Evolutionary conservation across 345 rosid species (phyloP).

Genomic region (Kandelia obovata): DNA sequence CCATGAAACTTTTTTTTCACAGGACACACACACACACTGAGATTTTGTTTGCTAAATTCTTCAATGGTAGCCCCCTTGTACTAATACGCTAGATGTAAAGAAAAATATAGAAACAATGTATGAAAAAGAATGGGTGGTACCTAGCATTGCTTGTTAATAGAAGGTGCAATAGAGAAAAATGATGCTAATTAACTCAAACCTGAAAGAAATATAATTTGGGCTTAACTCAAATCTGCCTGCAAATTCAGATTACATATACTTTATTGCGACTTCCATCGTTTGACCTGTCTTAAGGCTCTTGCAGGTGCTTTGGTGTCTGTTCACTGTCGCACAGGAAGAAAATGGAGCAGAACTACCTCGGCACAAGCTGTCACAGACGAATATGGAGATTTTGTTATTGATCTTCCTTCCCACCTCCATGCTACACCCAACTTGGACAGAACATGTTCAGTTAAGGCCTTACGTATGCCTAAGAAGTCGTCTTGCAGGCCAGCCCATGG

Average conservation of each 20-base stretch:
- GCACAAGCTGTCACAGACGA: conserved; percentile 35
- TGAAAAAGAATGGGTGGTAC: too few relatives aligned
- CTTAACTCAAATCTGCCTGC: too few relatives aligned
- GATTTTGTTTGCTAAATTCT: too few relatives aligned
- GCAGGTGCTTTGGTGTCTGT: conserved; percentile 44
- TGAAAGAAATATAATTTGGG: too few relatives aligned
- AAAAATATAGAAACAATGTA: too few relatives aligned
- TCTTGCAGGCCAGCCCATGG: conserved; percentile 30
- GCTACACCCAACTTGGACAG: conserved; percentile 36
- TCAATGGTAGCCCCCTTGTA: too few relatives aligned
- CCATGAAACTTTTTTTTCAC: not conserved
- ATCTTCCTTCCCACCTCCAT: conserved; percentile 56
- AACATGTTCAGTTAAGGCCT: conserved; percentile 34
- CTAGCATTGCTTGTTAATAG: too few relatives aligned
- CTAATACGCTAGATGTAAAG: too few relatives aligned
- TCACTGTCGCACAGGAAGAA: conserved; percentile 24
- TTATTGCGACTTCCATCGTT: not conserved
- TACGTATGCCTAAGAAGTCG: conserved; percentile 24
- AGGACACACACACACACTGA: too few relatives aligned
- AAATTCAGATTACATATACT: too few relatives aligned
- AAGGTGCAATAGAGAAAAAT: too few relatives aligned
- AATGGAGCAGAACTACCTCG: conserved; percentile 11
- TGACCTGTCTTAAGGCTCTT: conserved; percentile 1
- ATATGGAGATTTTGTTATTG: conserved; percentile 48
- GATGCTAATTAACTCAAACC: too few relatives aligned